Conservation (phyloP, 306 rosid genomes). For the Acacia acuminata region DNA sequence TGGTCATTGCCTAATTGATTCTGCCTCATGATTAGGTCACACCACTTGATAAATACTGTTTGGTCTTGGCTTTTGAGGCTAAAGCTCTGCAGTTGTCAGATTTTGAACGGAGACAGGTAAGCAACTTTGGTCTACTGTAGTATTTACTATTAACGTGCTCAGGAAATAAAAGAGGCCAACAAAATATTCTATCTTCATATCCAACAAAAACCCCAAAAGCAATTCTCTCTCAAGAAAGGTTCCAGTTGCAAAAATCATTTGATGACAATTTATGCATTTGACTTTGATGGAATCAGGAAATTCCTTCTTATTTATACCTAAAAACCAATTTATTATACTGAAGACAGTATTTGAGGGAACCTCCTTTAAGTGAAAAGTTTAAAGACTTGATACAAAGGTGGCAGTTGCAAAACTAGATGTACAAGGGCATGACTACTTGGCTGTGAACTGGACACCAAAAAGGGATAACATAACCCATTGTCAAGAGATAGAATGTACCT, state of each 20-base stretch:
- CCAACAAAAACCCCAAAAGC: neutral
- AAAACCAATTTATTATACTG: neutral
- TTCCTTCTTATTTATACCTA: neutral
- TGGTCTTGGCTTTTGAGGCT: conserved; percentile 83
- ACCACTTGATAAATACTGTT: conserved; percentile 71
- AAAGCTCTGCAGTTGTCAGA: conserved; percentile 76
- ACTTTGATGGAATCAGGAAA: conserved; percentile 1
- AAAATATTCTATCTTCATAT: neutral
- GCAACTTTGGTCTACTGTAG: conserved; percentile 12
- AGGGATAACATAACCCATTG: neutral
- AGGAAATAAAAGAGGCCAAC: neutral
- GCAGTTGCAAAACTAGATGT: neutral
- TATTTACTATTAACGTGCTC: conserved; percentile 2
- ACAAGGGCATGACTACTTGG: neutral
- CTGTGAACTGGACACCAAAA: neutral
- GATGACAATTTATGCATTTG: neutral
- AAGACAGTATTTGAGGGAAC: neutral
- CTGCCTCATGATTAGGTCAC: conserved; percentile 61
- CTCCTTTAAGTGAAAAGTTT: neutral
- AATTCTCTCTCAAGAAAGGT: neutral
- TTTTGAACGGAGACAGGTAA: conserved; percentile 93
- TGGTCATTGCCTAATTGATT: conserved; percentile 1
- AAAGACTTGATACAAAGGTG: neutral
- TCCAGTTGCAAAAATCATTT: neutral
- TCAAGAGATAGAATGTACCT: neutral